Base-by-base conservation (phyloP, 345 rosid species). In the Boechera divaricarpa region DNA sequence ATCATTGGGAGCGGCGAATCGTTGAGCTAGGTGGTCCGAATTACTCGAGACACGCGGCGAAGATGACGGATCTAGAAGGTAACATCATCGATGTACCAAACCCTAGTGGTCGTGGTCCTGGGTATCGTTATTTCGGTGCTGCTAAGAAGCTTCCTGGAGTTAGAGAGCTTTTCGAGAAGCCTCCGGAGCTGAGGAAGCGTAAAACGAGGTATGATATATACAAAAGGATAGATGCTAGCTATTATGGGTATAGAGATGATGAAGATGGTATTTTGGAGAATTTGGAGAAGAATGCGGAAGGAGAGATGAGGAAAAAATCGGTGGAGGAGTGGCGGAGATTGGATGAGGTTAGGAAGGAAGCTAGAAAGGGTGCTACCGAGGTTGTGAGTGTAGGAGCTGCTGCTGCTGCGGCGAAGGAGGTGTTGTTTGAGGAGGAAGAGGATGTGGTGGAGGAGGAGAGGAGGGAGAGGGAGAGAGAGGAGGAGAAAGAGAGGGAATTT, bases 31-130 rank as follows among this genome's bases (percentile, higher is more conserved):
- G 96, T 0, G 97, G 97, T 48, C 89, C 82, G 10, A 88, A 92
- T 69, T 87, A 92, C 67, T 52, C 89, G 16, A 89, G 83, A 59
- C 90, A 92, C 28, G 70, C 86, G 0, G 70, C 98, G 0, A 95
- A 92, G 66, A 95, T 95, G 99, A 95, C 98, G 31, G 93, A 92
- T 63, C 76, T 91, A 4, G 97, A 91, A 8, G 99, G 97, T 0
- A 95, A 92, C 59, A 95, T 92, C 36, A 59, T 92, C 5, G 98
- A 95, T 51, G 99, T 95, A 6, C 98, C 99, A 0, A 95, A 95
- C 78, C 91, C 98, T 49, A 91, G 98, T 35, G 98, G 98, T 0
- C 94, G 99, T 2, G 98, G 98, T 1, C 97, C 98, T 0, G 97
- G 99, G 10, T 95, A 95, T 76, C 91, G 97, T 2, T 95, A 92